phyloP scores from a whole-genome alignment of 768 basidiomycete genomes.

The Phaeotremella fagi region DNA sequence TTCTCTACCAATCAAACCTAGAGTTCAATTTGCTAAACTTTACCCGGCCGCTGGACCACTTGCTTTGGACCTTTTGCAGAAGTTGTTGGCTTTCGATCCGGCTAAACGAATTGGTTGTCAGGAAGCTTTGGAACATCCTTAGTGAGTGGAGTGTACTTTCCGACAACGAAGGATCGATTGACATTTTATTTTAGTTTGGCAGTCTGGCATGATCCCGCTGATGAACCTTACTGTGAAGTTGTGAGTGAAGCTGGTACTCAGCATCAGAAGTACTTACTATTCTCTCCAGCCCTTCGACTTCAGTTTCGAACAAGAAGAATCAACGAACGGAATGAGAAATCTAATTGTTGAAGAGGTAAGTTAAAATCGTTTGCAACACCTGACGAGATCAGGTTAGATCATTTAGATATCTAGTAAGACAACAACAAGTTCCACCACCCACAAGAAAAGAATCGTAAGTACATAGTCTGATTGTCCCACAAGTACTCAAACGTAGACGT shows the following conservation, averaged over 20 bases:
- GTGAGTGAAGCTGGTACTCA: conserved; percentile 50
- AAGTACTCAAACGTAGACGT: no score
- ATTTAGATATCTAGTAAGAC: conserved; percentile 84
- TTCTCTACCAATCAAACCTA: conserved; percentile 92
- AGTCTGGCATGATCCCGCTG: conserved; percentile 97
- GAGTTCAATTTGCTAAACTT: conserved; percentile 82
- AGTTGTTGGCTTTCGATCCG: conserved; percentile 93
- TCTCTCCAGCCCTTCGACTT: conserved; percentile 74
- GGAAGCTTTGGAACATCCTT: conserved; percentile 90
- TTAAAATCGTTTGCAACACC: not conserved
- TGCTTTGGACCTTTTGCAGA: conserved; percentile 84
- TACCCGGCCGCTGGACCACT: conserved; percentile 92
- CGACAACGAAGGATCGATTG: conserved; percentile 49
- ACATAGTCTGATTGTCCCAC: not conserved
- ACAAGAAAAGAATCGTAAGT: conserved; percentile 34
- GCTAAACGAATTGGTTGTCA: conserved; percentile 94
- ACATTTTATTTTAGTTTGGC: conserved; percentile 62
- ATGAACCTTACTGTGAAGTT: conserved; percentile 78
- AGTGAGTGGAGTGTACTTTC: conserved; percentile 54
- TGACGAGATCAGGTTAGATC: conserved; percentile 26
- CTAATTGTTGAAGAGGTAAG: conserved; percentile 89
- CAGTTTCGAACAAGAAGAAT: conserved; percentile 91
- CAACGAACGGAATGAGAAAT: conserved; percentile 93
- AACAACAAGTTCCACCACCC: conserved; percentile 64
- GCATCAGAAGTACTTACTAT: conserved; percentile 27